phyloP scores from a whole-genome alignment of 768 basidiomycete species.

The Agaricus subrufescens region DNA sequence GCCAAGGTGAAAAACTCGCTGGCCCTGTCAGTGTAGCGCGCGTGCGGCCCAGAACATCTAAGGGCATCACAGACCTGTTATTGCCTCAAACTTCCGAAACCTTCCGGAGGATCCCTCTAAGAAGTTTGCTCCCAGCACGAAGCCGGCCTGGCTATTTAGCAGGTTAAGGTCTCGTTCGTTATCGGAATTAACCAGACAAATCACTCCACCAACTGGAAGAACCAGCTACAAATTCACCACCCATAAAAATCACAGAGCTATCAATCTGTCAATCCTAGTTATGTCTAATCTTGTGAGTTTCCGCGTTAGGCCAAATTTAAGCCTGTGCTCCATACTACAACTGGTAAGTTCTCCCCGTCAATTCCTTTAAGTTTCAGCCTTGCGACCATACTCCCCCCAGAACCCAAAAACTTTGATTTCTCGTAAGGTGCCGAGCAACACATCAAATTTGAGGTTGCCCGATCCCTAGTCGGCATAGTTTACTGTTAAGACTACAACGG shows the following conservation, averaged over 20 bases:
- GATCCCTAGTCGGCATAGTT: conserved; percentile 80
- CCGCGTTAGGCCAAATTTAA: no score
- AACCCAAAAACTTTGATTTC: conserved; percentile 84
- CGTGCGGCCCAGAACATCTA: conserved; percentile 88
- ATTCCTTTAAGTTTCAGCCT: conserved; percentile 79
- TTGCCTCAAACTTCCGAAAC: conserved; percentile 85
- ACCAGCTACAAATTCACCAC: no score
- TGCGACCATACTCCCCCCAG: conserved; percentile 45
- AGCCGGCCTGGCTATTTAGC: conserved; percentile 84
- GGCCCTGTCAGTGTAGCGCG: conserved; percentile 87
- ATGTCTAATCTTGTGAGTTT: no score
- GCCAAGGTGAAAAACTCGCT: conserved; percentile 75
- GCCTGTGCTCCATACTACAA: no score
- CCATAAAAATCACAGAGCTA: conserved; percentile 13
- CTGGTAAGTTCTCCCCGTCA: no score
- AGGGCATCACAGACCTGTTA: conserved; percentile 91
- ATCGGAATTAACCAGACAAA: conserved; percentile 97
- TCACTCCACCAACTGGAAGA: conserved; percentile 91
- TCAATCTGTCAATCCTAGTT: no score
- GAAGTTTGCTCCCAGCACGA: conserved; percentile 71
- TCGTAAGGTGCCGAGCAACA: conserved; percentile 76
- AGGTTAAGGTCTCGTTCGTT: conserved; percentile 92
- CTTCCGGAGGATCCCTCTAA: conserved; percentile 85
- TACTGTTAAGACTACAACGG: conserved; percentile 77
- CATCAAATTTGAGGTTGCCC: conserved; percentile 64